Percentiles rank a stretch among this genome's conserved stretches.
These are phyloP conservation scores for Tricholoma bakamatsutake DNA, from an alignment of 768 basidiomycete genomes.

Conservation along the genomic window DNA sequence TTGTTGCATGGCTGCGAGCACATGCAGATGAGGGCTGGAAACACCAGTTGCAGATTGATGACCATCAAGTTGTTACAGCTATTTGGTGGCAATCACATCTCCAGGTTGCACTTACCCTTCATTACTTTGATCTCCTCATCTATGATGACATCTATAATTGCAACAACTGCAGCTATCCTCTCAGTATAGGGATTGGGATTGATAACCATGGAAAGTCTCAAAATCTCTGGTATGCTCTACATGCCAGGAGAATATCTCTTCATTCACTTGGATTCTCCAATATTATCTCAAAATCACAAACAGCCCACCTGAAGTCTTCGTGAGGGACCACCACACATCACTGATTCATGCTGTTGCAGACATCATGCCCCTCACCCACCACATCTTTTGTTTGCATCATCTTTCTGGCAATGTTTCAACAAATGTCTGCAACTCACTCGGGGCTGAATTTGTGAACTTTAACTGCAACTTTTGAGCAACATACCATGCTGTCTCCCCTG, in stretches of 20 bases:
- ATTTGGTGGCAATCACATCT: slow-evolving; percentile 28
- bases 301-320: slow-evolving; percentile 1
- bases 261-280: slow-evolving; percentile 15
- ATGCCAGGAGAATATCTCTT: slow-evolving; percentile 9
- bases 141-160: slow-evolving; percentile 18
- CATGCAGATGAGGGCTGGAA: neutral
- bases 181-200: slow-evolving; percentile 17
- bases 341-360: slow-evolving; percentile 5
- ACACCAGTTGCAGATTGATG: neutral
- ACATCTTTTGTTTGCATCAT: slow-evolving; percentile 23
- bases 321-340: slow-evolving; percentile 7
- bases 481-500: slow-evolving; percentile 25
- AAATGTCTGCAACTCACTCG: slow-evolving; percentile 15
- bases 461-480: slow-evolving; percentile 20
- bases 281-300: slow-evolving; percentile 10
- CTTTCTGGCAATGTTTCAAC: slow-evolving; percentile 19
- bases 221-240: slow-evolving; percentile 20
- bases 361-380: slow-evolving; percentile 3
- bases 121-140: slow-evolving; percentile 17
- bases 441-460: slow-evolving; percentile 16
- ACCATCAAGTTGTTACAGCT: slow-evolving; percentile 7
- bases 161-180: slow-evolving; percentile 4
- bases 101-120: slow-evolving; percentile 17
- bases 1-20: slow-evolving; percentile 15
- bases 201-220: slow-evolving; percentile 13